Evolutionary conservation across 805 yeast genomes (phyloP).

Genomic region (Suhomyces vadensis): DNA sequence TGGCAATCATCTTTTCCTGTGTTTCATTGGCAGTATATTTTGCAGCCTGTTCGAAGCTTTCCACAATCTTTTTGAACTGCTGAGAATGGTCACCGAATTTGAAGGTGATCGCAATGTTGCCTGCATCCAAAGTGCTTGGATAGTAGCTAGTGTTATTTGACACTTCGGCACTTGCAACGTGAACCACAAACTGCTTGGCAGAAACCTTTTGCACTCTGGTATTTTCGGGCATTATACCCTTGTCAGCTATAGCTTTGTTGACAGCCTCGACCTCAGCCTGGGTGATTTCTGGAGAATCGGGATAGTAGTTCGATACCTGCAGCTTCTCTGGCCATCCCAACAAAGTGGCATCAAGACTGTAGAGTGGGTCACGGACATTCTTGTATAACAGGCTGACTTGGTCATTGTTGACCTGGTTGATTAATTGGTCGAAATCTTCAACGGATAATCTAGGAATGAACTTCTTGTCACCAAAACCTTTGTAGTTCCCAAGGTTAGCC

Average conservation of each 20-base stretch:
- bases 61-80: conserved; percentile 63
- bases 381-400: conserved; percentile 38
- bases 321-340: conserved; percentile 81
- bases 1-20: conserved; percentile 63
- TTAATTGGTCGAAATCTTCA: conserved; percentile 47
- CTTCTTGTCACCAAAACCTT: conserved; percentile 86
- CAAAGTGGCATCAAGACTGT: conserved; percentile 49
- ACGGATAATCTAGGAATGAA: conserved; percentile 66
- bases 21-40: conserved; percentile 70
- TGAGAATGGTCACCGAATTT: conserved; percentile 75
- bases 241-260: conserved; percentile 62
- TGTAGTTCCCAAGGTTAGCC: conserved; percentile 74
- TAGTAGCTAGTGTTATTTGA: conserved; percentile 51
- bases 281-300: conserved; percentile 40
- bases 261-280: conserved; percentile 65
- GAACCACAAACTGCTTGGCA: conserved; percentile 52
- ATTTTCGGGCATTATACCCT: conserved; percentile 74
- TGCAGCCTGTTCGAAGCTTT: conserved; percentile 56
- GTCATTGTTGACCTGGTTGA: conserved; percentile 46
- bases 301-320: conserved; percentile 74
- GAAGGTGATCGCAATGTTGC: conserved; percentile 47
- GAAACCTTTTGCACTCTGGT: conserved; percentile 65
- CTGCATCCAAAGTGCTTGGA: conserved; percentile 45
- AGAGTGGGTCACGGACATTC: conserved; percentile 50
- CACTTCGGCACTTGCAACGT: conserved; percentile 65